phyloP scores from a whole-genome alignment of 768 basidiomycete species.

The Phanerodontia chrysosporium region DNA sequence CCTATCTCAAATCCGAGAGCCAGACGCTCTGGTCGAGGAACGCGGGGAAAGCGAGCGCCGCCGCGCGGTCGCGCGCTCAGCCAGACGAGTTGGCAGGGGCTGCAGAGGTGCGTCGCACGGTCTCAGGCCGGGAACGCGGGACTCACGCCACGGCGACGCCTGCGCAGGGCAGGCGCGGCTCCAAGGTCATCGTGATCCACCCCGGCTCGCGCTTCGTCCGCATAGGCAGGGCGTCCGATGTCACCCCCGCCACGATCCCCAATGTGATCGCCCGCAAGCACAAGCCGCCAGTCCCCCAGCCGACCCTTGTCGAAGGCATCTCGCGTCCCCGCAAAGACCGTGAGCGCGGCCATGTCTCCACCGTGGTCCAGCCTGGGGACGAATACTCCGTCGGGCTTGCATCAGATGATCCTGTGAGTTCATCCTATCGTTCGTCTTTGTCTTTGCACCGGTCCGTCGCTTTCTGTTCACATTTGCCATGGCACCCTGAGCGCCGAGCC shows the following conservation, averaged over 20 bases:
- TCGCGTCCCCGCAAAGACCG: constrained; percentile 47
- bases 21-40: constrained; percentile 76
- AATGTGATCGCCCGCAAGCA: constrained; percentile 71
- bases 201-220: constrained; percentile 72
- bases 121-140: not conserved
- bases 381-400: constrained; percentile 44
- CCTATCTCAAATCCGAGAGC: constrained; percentile 72
- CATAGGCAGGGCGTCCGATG: constrained; percentile 74
- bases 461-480: too few species aligned
- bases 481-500: too few species aligned
- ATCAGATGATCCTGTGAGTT: constrained; percentile 63
- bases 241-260: constrained; percentile 62
- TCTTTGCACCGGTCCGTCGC: too few species aligned
- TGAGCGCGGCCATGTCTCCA: constrained; percentile 20
- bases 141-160: not conserved
- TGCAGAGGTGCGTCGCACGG: constrained; percentile 1
- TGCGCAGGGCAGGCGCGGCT: constrained; percentile 56
- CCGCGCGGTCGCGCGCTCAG: constrained; percentile 37
- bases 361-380: constrained; percentile 34
- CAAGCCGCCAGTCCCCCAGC: constrained; percentile 39
- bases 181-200: constrained; percentile 75
- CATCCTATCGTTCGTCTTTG: not conserved
- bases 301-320: constrained; percentile 46
- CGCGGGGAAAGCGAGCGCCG: constrained; percentile 37
- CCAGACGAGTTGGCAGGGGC: not conserved